Base-by-base conservation (phyloP, 2,329 filamentous ascomycete genomes). In the Trichophyton simii region DNA sequence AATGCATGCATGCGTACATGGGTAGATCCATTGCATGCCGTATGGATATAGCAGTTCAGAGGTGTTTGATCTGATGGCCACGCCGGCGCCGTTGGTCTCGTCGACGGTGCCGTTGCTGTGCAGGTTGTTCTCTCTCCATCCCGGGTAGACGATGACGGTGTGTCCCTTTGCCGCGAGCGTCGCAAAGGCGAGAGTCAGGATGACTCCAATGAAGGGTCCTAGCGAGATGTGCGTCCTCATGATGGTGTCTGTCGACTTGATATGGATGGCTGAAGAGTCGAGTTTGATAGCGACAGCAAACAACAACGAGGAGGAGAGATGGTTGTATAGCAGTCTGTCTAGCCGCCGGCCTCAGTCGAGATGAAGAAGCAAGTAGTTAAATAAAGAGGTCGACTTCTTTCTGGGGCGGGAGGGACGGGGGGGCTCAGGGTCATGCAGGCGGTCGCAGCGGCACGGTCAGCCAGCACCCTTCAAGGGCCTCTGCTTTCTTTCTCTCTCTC, bases 1-100 rank as follows among this genome's bases (percentile, higher is more conserved):
- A 48, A 5, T 6, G 18, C 25, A 7, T 31, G 28, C 28, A 31
- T 31, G 78, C 89, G 77, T 79, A 96, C 91, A 96, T 74, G 91
- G 91, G 78, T 95, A 96, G 72, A 86, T 85, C 91, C 91, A 96
- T 78, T 95, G 88, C 88, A 94, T 92, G 76, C 91, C 91, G 67
- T 88, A 95, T 1, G 91, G 91, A 67, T 84, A 94, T 0, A 76
- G 70, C 18, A 71, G 69, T 22, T 75, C 76, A 60, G 80, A 80
- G 41, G 72, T 68, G 18, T 71, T 68, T 41, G 70, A 72, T 61
- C 73, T 76, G 31, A 75, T 77, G 3, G 79, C 80, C 3, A 68
- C 67, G 31, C 71, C 72, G n/a, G 84, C 67, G 11, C 77, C 77
- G 50, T 71, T 72, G n/a, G 75, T 68, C 13, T 77, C 73, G 38